Conservation (phyloP, 108 stramenopile species). For the Skeletonema marinoi region DNA sequence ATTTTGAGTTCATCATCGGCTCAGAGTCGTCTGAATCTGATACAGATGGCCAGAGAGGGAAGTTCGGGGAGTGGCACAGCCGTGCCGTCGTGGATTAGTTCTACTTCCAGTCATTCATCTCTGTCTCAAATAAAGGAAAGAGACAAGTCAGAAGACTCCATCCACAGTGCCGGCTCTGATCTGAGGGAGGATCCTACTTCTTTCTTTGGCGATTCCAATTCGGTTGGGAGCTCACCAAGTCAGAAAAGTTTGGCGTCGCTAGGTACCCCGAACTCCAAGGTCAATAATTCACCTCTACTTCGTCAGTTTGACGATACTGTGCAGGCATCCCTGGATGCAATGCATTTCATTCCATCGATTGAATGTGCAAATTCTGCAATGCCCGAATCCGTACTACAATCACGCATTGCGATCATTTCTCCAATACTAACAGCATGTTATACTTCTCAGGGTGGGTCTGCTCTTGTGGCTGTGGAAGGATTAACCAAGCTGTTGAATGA, state of each 20-base stretch:
- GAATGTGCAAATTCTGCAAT: slow-evolving; percentile 39
- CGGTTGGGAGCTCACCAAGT: slow-evolving; percentile 10
- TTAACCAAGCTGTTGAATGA: slow-evolving; percentile 65
- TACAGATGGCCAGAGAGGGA: slow-evolving; percentile 65
- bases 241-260: slow-evolving; percentile 23
- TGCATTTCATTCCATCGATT: slow-evolving; percentile 77
- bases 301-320: slow-evolving; percentile 34
- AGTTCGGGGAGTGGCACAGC: slow-evolving; percentile 29
- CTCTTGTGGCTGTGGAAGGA: slow-evolving; percentile 82
- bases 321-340: slow-evolving; percentile 61
- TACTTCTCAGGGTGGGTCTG: slow-evolving; percentile 83
- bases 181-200: background rate
- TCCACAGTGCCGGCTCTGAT: background rate
- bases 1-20: slow-evolving; percentile 79
- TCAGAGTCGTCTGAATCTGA: slow-evolving; percentile 69
- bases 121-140: background rate
- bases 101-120: slow-evolving; percentile 24
- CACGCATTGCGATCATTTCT: slow-evolving; percentile 62
- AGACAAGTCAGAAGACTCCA: background rate
- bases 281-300: slow-evolving; percentile 1
- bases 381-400: slow-evolving; percentile 42
- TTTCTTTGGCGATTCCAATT: background rate
- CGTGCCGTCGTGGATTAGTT: slow-evolving; percentile 44
- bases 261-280: slow-evolving; percentile 8
- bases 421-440: slow-evolving; percentile 90